A percentile compares a stretch with the other conserved stretches of the same genome.
phyloP scores from a whole-genome alignment of 306 rosid genomes.

The Gillenia trifoliata region DNA sequence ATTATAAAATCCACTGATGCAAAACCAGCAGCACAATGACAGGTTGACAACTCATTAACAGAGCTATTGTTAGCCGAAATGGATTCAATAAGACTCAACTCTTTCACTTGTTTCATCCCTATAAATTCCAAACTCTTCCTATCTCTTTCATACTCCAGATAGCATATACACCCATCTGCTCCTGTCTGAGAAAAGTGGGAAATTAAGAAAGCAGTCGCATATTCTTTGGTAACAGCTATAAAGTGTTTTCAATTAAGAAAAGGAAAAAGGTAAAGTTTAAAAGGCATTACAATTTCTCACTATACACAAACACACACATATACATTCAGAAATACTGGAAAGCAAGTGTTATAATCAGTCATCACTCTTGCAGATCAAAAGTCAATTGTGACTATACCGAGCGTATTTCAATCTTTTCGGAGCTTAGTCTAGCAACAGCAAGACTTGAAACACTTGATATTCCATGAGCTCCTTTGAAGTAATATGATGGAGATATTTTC shows the following conservation, averaged over 20 bases:
- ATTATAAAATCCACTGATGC: constrained; percentile 78
- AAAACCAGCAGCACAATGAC: constrained; percentile 81
- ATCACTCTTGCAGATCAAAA: constrained; percentile 1
- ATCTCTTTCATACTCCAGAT: constrained; percentile 66
- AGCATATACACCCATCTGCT: constrained; percentile 93
- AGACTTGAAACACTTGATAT: constrained; percentile 83
- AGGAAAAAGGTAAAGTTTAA: background rate
- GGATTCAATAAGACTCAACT: constrained; percentile 67
- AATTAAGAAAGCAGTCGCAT: background rate
- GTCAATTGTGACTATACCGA: constrained; percentile 40
- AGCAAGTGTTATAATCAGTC: constrained; percentile 10
- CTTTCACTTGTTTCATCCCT: constrained; percentile 96
- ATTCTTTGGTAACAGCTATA: background rate
- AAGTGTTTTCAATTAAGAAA: background rate
- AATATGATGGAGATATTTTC: constrained; percentile 47
- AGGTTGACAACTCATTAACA: constrained; percentile 27
- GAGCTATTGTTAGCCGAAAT: constrained; percentile 39
- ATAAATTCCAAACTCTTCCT: constrained; percentile 62
- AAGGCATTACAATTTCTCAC: no score
- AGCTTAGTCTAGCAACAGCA: constrained; percentile 36
- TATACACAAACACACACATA: background rate
- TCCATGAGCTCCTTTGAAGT: constrained; percentile 93
- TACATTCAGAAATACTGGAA: background rate
- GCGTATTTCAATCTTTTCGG: constrained; percentile 56
- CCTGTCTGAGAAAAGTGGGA: constrained; percentile 62